Conservation (phyloP, 768 basidiomycete genomes). For the Xerocomus brunneocitrinus region DNA sequence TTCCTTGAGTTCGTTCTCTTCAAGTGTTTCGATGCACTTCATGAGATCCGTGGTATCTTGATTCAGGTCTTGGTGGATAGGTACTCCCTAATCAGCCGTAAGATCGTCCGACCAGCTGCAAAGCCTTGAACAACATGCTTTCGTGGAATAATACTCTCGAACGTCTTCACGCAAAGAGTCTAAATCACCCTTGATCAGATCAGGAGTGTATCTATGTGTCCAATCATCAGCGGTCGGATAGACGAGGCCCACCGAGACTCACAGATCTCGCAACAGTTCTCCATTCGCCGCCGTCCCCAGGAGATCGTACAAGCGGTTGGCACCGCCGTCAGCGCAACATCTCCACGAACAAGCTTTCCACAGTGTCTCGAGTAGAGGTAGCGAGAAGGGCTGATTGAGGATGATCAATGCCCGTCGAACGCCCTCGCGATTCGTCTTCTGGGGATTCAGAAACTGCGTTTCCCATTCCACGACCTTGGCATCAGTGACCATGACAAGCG, state of each 20-base stretch:
- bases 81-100: slow-evolving; percentile 51
- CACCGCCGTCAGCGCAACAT: slow-evolving; percentile 85
- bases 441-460: slow-evolving; percentile 23
- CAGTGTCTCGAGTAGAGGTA: slow-evolving; percentile 53
- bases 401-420: slow-evolving; percentile 63
- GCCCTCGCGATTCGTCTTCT: background rate
- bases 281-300: slow-evolving; percentile 12
- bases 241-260: background rate
- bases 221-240: background rate
- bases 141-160: slow-evolving; percentile 54
- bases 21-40: slow-evolving; percentile 76
- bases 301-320: slow-evolving; percentile 74
- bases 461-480: slow-evolving; percentile 19
- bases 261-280: slow-evolving; percentile 13
- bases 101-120: background rate
- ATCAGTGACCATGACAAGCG: slow-evolving; percentile 4
- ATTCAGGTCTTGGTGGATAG: slow-evolving; percentile 60
- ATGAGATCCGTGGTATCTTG: slow-evolving; percentile 92
- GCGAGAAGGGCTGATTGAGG: slow-evolving; percentile 84
- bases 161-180: slow-evolving; percentile 85
- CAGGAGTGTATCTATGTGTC: slow-evolving; percentile 60
- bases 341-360: slow-evolving; percentile 52
- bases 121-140: slow-evolving; percentile 38
- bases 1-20: slow-evolving; percentile 49
- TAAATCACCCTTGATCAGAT: slow-evolving; percentile 90